Evolutionary conservation across 2,329 filamentous ascomycete genomes (phyloP).

Genomic region (Teratosphaeria destructans): DNA sequence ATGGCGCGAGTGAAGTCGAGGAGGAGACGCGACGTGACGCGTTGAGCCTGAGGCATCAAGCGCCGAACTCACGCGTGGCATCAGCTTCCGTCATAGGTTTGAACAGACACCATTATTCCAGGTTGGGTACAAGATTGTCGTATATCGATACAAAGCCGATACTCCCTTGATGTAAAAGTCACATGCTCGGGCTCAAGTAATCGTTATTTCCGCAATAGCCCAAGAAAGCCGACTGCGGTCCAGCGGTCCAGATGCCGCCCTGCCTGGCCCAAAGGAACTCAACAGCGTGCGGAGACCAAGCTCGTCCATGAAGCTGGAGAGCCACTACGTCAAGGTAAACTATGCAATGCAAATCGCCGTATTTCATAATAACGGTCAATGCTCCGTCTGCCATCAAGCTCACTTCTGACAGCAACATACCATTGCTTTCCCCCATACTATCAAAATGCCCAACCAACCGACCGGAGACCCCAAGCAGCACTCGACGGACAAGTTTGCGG

Average conservation of each 20-base stretch:
- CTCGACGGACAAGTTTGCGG: constrained; percentile 22
- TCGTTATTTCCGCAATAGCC: not conserved
- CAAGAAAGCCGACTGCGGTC: not conserved
- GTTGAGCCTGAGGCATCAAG: not conserved
- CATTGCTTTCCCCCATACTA: not conserved
- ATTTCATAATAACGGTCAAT: not conserved
- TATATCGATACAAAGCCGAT: too few species aligned
- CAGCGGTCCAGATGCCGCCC: not conserved
- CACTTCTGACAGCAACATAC: not conserved
- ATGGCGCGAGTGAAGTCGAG: not conserved
- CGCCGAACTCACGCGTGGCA: not conserved
- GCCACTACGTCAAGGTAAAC: not conserved
- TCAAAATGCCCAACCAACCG: constrained; percentile 19
- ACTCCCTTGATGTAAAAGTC: not conserved
- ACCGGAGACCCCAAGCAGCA: constrained; percentile 33
- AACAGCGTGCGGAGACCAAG: not conserved
- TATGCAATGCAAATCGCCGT: not conserved
- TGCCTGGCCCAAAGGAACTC: not conserved
- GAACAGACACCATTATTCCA: too few species aligned
- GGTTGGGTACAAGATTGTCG: too few species aligned
- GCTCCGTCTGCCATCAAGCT: not conserved
- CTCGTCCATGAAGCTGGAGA: not conserved
- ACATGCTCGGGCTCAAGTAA: not conserved
- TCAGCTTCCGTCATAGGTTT: not conserved
- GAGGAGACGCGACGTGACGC: constrained; percentile 2